phyloP scores from a whole-genome alignment of 2,329 filamentous ascomycete species.

The Stylonectria norvegica region DNA sequence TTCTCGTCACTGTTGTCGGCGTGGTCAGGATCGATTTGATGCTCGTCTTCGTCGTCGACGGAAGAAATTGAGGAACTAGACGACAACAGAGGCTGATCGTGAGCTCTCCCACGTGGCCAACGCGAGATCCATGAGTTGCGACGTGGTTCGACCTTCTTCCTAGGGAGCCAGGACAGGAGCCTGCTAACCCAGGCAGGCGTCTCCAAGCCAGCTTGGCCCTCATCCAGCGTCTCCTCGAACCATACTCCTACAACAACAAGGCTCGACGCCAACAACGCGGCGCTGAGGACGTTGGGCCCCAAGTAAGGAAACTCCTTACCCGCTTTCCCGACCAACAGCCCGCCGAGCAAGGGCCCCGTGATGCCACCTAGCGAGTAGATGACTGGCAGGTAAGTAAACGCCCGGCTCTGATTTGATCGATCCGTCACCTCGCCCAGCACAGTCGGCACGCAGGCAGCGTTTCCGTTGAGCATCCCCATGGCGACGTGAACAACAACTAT shows the following conservation, averaged over 20 bases:
- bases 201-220: conserved; percentile 28
- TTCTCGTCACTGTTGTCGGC: conserved; percentile 30
- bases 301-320: conserved; percentile 73
- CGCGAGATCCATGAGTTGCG: conserved; percentile 37
- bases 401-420: conserved; percentile 86
- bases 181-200: conserved; percentile 34
- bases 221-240: conserved; percentile 71
- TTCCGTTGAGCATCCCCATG: conserved; percentile 94
- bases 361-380: conserved; percentile 96
- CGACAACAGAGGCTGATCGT: conserved; percentile 30
- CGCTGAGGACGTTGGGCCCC: conserved; percentile 76
- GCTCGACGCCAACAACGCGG: conserved; percentile 67
- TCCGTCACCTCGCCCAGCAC: conserved; percentile 94
- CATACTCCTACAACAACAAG: conserved; percentile 73
- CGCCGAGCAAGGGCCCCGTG: conserved; percentile 87
- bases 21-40: conserved; percentile 25
- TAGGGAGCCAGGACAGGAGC: conserved; percentile 28
- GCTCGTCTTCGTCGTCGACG: conserved; percentile 23
- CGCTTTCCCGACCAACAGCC: conserved; percentile 67
- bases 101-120: conserved; percentile 32
- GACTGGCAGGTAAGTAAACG: conserved; percentile 91
- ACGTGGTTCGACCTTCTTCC: conserved; percentile 16
- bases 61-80: conserved; percentile 24
- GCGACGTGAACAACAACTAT: conserved; percentile 79
- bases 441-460: conserved; percentile 89